These are phyloP conservation scores for Tetrahymena malaccensis DNA, from an alignment of 73 alveolate species.

Conservation along the genomic window DNA sequence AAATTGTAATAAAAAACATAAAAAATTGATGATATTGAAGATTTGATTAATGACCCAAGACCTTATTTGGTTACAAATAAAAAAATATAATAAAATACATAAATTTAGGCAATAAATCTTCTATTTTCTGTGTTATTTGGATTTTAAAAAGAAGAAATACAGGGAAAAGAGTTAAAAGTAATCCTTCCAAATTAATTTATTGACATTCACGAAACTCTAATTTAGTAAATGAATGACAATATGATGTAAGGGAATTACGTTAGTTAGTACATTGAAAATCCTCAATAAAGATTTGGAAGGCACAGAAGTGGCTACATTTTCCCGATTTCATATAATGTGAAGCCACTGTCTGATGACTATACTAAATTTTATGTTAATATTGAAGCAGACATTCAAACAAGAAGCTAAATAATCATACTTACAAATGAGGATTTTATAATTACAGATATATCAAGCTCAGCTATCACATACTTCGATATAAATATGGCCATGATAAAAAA, in stretches of 20 bases:
- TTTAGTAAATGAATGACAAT: slow-evolving; percentile 2
- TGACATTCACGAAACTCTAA: slow-evolving; percentile 9
- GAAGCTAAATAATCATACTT: slow-evolving; percentile 2
- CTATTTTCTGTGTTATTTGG: slow-evolving; percentile 32
- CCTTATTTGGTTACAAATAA: slow-evolving; percentile 5
- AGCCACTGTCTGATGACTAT: background rate
- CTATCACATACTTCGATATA: slow-evolving; percentile 18
- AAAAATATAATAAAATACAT: background rate
- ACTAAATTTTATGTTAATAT: background rate
- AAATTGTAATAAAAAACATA: background rate
- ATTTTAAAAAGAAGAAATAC: slow-evolving; percentile 19
- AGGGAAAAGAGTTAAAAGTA: background rate
- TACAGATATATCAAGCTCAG: slow-evolving; percentile 12
- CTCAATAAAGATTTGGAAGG: background rate
- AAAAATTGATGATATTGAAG: slow-evolving; percentile 1
- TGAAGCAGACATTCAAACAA: slow-evolving; percentile 4
- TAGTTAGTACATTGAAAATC: slow-evolving; percentile 13
- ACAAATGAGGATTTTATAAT: background rate
- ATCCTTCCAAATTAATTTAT: slow-evolving; percentile 18
- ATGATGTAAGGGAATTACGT: background rate
- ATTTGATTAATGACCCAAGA: slow-evolving; percentile 2
- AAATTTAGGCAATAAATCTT: slow-evolving; percentile 2
- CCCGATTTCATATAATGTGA: slow-evolving; percentile 15
- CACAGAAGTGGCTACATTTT: slow-evolving; percentile 30
- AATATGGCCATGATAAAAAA: background rate